Evolutionary conservation across 495 filamentous ascomycete genomes (phyloP), one percentile per base, ranked within the genome.

Genomic region (Penicillium daleae): DNA sequence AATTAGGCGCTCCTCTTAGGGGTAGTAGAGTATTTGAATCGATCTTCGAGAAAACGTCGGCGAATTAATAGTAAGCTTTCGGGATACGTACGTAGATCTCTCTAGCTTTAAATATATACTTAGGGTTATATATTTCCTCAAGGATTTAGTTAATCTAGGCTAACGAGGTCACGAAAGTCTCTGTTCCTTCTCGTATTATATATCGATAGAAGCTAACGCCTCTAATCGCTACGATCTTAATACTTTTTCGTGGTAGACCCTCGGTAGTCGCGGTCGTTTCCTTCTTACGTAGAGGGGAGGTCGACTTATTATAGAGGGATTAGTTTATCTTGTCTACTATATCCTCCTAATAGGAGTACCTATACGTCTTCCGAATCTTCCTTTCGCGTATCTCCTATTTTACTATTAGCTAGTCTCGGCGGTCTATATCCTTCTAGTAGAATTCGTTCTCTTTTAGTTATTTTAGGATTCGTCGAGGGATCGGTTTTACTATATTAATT

Each of bases 21-120:
- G 24, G 35, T 3, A 32, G 51, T 21, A 64, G 15, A 2, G 19
- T 44, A 56, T 64, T 50, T 1, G 51, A 64, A 19, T 49, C 51
- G 8, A 26, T 56, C 49, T 64, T 60, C 9, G 49, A 64, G 15
- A 64, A 64, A 0, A 64, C 31, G n/a, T 60, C 21, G 1, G 24
- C 19, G 7, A 19, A 39, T 12, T 53, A 44, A n/a, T 62, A 13
- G 19, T 62, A 62, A 9, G 0, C 10, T 9, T n/a, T 6, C 0
- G 17, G 39, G 3, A 42, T 4, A 5, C 4, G 6, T 17, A 19
- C 4, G 0, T 19, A 19, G 2, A 42, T 42, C 39, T 42, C 39
- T 19, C 19, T 6, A 8, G 15, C n/a, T 4, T 42, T 4, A 19
- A n/a, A 6, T 4, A 2, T 21, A 1, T 6, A 9, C 4, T 42